Conservation (phyloP, 1,284 basidiomycete species). For the Ceratobasidium sp. region DNA sequence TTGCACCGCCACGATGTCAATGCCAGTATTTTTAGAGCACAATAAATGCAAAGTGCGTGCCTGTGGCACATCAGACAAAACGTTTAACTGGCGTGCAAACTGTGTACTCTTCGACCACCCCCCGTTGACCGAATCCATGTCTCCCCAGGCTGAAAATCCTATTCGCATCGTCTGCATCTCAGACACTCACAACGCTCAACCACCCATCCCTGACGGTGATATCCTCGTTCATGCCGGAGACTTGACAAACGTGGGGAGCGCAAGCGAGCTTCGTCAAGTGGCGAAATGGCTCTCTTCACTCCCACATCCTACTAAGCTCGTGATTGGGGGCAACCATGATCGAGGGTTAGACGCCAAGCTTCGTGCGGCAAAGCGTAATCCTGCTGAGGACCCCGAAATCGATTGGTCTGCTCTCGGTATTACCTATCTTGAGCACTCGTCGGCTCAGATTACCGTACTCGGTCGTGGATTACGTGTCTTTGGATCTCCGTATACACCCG, state of each 20-base stretch:
- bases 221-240: slow-evolving; percentile 65
- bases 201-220: slow-evolving; percentile 60
- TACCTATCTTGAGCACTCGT: slow-evolving; percentile 57
- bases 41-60: neutral
- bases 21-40: too few relatives aligned
- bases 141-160: neutral
- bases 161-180: slow-evolving; percentile 64
- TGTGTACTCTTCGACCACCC: neutral
- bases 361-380: slow-evolving; percentile 5
- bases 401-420: slow-evolving; percentile 49
- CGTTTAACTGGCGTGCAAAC: neutral
- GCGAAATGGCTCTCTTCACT: slow-evolving; percentile 56
- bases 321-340: slow-evolving; percentile 65
- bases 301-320: slow-evolving; percentile 60
- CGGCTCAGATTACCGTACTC: slow-evolving; percentile 52
- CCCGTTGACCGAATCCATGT: neutral
- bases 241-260: slow-evolving; percentile 58
- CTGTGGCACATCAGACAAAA: neutral
- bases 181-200: slow-evolving; percentile 60
- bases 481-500: slow-evolving; percentile 60
- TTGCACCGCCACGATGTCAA: too few relatives aligned
- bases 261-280: slow-evolving; percentile 55
- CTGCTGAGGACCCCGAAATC: slow-evolving; percentile 6
- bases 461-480: slow-evolving; percentile 57
- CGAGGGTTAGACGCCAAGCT: slow-evolving; percentile 50